Evolutionary conservation across 768 basidiomycete genomes (phyloP).

Genomic region (Mycena belliarum): DNA sequence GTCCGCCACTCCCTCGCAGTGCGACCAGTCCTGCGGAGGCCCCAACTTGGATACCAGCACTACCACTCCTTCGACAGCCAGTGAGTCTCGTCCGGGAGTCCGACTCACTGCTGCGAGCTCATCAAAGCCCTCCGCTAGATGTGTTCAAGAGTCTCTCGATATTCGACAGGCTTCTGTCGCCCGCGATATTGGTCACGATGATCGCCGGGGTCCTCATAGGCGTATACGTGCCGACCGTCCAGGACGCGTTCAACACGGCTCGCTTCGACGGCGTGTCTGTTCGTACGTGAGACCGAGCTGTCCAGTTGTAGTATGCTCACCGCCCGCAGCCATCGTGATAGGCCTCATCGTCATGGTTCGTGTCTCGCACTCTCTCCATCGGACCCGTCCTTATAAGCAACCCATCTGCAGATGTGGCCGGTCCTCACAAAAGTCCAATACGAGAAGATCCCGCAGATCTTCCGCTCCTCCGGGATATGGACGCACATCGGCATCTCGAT

Average conservation of each 20-base stretch:
- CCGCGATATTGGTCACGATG: constrained; percentile 71
- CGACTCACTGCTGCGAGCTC: too few relatives aligned
- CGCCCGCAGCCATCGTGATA: constrained; percentile 79
- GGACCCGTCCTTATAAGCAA: too few relatives aligned
- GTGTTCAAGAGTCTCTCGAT: constrained; percentile 46
- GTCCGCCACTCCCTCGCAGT: not conserved
- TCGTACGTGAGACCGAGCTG: too few relatives aligned
- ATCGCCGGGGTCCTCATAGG: constrained; percentile 78
- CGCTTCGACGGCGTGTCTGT: constrained; percentile 72
- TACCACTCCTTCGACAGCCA: not conserved
- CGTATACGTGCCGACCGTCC: constrained; percentile 60
- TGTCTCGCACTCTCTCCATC: not conserved
- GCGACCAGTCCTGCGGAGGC: not conserved
- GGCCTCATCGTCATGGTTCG: constrained; percentile 72
- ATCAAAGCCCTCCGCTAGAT: constrained; percentile 22
- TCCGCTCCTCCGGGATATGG: constrained; percentile 58
- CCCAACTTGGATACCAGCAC: not conserved
- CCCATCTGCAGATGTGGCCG: constrained; percentile 70
- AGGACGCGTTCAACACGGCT: constrained; percentile 60
- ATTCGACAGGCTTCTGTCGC: constrained; percentile 63
- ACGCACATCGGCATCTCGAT: constrained; percentile 68
- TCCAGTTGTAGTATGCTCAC: too few relatives aligned
- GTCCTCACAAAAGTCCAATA: constrained; percentile 77
- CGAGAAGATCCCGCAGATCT: constrained; percentile 61
- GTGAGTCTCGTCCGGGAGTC: not conserved